These are phyloP conservation scores for Tetrapyrgos nigripes DNA, from an alignment of 1,284 basidiomycete genomes.

Conservation along the genomic window DNA sequence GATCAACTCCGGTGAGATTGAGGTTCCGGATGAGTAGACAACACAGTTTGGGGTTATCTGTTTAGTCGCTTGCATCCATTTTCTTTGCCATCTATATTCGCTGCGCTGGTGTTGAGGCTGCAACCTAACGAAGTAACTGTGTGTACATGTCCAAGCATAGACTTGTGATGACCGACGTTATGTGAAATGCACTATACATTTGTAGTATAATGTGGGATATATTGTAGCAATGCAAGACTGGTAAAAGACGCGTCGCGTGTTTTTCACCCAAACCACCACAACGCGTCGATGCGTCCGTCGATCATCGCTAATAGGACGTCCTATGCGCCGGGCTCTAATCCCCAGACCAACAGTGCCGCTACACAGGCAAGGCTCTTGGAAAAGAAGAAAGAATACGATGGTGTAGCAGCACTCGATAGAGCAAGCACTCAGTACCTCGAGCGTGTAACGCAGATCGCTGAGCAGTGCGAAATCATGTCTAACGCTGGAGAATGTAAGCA, in stretches of 20 bases:
- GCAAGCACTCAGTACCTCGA: slow-evolving; percentile 67
- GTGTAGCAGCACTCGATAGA: slow-evolving; percentile 72
- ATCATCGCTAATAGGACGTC: slow-evolving; percentile 57
- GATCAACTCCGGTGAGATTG: slow-evolving; percentile 95
- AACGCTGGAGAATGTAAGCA: slow-evolving; percentile 70
- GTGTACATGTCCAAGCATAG: neutral
- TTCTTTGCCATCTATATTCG: neutral
- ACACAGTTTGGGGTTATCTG: neutral
- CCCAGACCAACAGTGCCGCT: slow-evolving; percentile 52
- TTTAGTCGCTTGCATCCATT: neutral
- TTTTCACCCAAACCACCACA: neutral
- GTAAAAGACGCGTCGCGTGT: neutral
- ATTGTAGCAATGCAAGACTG: neutral
- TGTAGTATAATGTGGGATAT: neutral
- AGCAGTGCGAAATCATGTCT: slow-evolving; percentile 78
- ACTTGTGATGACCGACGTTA: neutral
- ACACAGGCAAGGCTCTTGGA: slow-evolving; percentile 63
- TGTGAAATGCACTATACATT: neutral
- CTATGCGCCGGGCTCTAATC: slow-evolving; percentile 41
- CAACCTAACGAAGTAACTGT: neutral
- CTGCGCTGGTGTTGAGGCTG: neutral
- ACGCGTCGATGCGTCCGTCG: slow-evolving; percentile 50
- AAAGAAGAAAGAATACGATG: slow-evolving; percentile 82
- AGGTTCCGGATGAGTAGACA: slow-evolving; percentile 91
- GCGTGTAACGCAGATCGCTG: slow-evolving; percentile 69